Conservation (phyloP, 495 filamentous ascomycete species). For the Aspergillus cavernicola region DNA sequence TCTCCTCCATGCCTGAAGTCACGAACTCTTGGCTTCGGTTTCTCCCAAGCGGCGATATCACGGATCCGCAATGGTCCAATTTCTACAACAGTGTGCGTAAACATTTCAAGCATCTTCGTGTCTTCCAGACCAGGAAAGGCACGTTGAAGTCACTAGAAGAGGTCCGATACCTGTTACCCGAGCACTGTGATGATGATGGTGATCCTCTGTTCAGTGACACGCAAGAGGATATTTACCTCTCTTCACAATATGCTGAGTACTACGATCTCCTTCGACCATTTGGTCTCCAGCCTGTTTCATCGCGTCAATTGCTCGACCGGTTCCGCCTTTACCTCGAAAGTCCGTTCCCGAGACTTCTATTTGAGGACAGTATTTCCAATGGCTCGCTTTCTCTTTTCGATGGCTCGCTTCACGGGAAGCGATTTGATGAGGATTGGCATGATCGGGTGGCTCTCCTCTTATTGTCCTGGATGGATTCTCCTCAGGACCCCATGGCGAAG, state of each 20-base stretch:
- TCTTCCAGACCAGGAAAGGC: constrained; percentile 7
- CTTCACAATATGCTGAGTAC: constrained; percentile 2
- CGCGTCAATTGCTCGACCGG: constrained; percentile 1
- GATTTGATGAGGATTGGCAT: not conserved
- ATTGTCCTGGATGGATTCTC: not conserved
- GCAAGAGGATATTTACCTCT: constrained; percentile 5
- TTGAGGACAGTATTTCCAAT: not conserved
- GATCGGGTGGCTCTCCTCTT: not conserved
- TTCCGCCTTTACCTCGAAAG: not conserved
- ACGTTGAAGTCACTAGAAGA: not conserved
- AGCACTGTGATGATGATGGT: not conserved
- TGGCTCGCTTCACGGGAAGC: not conserved
- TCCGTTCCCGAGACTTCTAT: not conserved
- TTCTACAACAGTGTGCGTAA: not conserved
- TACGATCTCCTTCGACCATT: not conserved
- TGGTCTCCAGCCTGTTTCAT: constrained; percentile 4
- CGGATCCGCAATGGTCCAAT: not conserved
- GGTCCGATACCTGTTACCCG: constrained; percentile 5
- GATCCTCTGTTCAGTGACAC: not conserved
- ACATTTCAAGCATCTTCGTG: not conserved
- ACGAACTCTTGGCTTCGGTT: not conserved
- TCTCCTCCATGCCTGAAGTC: not conserved
- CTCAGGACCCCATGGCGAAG: not conserved
- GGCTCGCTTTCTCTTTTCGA: too few relatives aligned
- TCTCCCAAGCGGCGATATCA: not conserved